Evolutionary conservation across 768 basidiomycete species (phyloP).

Genomic region (Trametes punicea): DNA sequence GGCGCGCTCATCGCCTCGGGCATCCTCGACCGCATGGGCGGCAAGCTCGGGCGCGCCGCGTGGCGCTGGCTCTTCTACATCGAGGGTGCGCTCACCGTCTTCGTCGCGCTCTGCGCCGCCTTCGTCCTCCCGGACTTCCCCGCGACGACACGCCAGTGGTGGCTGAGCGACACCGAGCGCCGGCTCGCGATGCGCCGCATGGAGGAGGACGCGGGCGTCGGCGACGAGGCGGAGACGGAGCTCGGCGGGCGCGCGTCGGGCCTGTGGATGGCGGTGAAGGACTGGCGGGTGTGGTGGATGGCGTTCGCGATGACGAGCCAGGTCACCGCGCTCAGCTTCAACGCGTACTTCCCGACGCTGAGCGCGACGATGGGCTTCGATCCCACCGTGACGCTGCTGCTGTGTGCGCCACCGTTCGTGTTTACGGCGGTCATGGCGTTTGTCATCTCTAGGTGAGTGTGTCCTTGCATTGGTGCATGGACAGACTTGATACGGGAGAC

Average conservation of each 20-base stretch:
- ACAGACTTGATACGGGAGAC: not conserved
- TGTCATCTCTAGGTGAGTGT: conserved; percentile 44
- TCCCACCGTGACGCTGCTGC: conserved; percentile 58
- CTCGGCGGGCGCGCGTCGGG: conserved; percentile 39
- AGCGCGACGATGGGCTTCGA: conserved; percentile 67
- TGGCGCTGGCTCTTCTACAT: conserved; percentile 83
- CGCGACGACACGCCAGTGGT: conserved; percentile 41
- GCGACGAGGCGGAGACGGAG: conserved; percentile 47
- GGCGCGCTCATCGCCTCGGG: conserved; percentile 75
- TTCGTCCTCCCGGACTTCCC: conserved; percentile 78
- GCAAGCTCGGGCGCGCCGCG: conserved; percentile 59
- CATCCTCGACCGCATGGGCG: conserved; percentile 71
- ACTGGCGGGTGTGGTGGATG: conserved; percentile 86
- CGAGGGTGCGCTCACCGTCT: conserved; percentile 58
- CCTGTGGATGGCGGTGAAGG: conserved; percentile 58
- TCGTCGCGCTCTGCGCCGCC: conserved; percentile 49
- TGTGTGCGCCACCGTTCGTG: conserved; percentile 78
- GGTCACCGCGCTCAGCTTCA: conserved; percentile 67
- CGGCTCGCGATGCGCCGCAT: conserved; percentile 57
- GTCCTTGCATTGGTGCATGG: not conserved
- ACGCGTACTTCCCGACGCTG: conserved; percentile 78
- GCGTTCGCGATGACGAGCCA: conserved; percentile 55
- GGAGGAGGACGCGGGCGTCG: conserved; percentile 59
- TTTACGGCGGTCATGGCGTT: conserved; percentile 59
- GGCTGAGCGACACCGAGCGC: conserved; percentile 56